Evolutionary conservation across 202 grass and related monocot species (phyloP).

Genomic region (Elaeis oleifera): DNA sequence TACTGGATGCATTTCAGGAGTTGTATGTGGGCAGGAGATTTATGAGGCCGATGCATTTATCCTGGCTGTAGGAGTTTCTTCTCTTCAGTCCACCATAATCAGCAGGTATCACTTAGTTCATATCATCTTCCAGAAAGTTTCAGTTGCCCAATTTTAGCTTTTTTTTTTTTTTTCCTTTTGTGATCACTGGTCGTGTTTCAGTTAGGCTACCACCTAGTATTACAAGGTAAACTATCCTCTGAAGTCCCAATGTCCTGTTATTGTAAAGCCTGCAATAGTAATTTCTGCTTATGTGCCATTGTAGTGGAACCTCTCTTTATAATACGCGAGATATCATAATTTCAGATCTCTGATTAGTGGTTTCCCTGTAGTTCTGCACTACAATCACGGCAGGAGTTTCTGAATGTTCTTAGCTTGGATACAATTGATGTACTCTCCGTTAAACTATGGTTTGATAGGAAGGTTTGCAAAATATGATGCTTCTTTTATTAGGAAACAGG

Average conservation of each 20-base stretch:
- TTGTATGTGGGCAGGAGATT: constrained; percentile 52
- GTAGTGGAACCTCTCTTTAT: too few relatives aligned
- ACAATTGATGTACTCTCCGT: constrained; percentile 52
- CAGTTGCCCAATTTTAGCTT: too few relatives aligned
- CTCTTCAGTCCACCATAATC: constrained; percentile 52
- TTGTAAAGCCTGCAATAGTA: too few relatives aligned
- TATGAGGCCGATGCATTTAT: constrained; percentile 80
- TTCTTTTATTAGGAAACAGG: constrained; percentile 1
- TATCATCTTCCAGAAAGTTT: too few relatives aligned
- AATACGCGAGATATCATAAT: too few relatives aligned
- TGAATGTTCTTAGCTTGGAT: constrained; percentile 55
- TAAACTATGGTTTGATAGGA: constrained; percentile 86
- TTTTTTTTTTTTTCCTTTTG: too few relatives aligned
- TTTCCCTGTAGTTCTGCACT: constrained; percentile 51
- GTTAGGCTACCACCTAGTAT: too few relatives aligned
- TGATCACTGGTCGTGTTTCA: too few relatives aligned
- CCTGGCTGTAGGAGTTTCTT: constrained; percentile 53
- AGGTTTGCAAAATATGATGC: constrained; percentile 27
- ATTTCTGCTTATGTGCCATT: too few relatives aligned
- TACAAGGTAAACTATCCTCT: too few relatives aligned
- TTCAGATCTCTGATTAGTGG: constrained; percentile 24
- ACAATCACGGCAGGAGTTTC: constrained; percentile 54
- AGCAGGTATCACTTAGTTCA: constrained; percentile 39
- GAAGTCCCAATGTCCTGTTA: too few relatives aligned
- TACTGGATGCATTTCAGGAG: constrained; percentile 43